phyloP scores from a whole-genome alignment of 176 grass and related monocot genomes.

The Saccharum spontaneum region DNA sequence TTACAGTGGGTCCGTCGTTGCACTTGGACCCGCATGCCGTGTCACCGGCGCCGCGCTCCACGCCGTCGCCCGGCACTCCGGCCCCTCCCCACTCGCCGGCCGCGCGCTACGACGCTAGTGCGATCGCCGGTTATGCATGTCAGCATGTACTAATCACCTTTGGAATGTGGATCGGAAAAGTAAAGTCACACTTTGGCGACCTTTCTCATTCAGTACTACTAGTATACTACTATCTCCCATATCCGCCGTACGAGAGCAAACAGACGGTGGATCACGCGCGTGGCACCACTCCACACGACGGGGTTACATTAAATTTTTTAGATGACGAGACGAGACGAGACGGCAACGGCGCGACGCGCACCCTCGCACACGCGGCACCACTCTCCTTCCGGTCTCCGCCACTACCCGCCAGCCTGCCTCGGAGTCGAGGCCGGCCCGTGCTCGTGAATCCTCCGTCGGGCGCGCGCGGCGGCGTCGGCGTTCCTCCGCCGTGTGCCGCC shows the following conservation, averaged over 20 bases:
- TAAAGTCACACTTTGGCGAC: not conserved
- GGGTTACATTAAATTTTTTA: too few species aligned
- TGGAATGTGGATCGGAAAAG: not conserved
- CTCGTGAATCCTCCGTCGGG: not conserved
- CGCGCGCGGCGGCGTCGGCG: not conserved
- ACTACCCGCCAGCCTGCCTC: not conserved
- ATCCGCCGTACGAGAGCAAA: not conserved
- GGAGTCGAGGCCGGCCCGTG: not conserved
- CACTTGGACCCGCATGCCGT: not conserved
- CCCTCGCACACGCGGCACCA: not conserved
- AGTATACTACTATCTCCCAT: not conserved
- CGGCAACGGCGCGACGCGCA: not conserved
- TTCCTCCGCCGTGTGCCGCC: not conserved
- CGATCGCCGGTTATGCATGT: not conserved
- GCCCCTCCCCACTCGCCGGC: not conserved
- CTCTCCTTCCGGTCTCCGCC: not conserved
- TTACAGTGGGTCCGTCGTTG: not conserved
- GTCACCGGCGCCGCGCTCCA: not conserved
- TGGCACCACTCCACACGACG: not conserved
- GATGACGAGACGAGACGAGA: too few species aligned
- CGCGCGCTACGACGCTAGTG: not conserved
- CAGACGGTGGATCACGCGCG: constrained; percentile 1
- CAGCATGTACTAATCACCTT: not conserved
- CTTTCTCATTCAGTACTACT: not conserved
- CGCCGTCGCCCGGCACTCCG: not conserved